Conservation (phyloP, 257 asterid genomes). For the Schizonepeta tenuifolia region DNA sequence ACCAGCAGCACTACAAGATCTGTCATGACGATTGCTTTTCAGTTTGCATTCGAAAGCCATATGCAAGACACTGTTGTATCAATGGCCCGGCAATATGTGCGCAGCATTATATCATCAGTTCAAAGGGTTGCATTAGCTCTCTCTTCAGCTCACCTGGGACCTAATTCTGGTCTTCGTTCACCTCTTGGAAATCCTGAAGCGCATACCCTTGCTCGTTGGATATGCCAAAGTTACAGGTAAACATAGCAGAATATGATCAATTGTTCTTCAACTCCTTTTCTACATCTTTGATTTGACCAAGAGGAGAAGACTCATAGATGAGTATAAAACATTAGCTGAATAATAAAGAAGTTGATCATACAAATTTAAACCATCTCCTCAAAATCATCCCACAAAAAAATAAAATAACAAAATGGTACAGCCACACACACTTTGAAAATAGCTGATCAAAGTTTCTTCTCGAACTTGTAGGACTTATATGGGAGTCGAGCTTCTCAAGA, state of each 20-base stretch:
- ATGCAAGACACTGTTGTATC: constrained; percentile 88
- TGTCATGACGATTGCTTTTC: constrained; percentile 87
- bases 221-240: constrained; percentile 84
- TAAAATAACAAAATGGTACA: not conserved
- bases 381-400: too few relatives aligned
- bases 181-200: constrained; percentile 90
- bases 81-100: constrained; percentile 84
- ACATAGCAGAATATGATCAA: constrained; percentile 4
- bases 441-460: constrained; percentile 3
- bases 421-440: not conserved
- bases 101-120: constrained; percentile 84
- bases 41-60: constrained; percentile 90
- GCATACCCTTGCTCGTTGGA: constrained; percentile 86
- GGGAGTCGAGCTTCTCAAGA: constrained; percentile 76
- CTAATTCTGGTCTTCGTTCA: constrained; percentile 64
- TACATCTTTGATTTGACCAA: not conserved
- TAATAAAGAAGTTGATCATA: not conserved
- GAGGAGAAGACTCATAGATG: not conserved
- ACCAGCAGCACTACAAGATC: constrained; percentile 63
- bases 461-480: constrained; percentile 56
- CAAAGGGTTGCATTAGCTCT: constrained; percentile 92
- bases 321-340: not conserved
- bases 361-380: not conserved
- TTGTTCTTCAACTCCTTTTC: not conserved
- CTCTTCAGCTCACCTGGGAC: constrained; percentile 64